Base-by-base conservation (phyloP, 768 basidiomycete genomes). In the Crepidotus variabilis region DNA sequence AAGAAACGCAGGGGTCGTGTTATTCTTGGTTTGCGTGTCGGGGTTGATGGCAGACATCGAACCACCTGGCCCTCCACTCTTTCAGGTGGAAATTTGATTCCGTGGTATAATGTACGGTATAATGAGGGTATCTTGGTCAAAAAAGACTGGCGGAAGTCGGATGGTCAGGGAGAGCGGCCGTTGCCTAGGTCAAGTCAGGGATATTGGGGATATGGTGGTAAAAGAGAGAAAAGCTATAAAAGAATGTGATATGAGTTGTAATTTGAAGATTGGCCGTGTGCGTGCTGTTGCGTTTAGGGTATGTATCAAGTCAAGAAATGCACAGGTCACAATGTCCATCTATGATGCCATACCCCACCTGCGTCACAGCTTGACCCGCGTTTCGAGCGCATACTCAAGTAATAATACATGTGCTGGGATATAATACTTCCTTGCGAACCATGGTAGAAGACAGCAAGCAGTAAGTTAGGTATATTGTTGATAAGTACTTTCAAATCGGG, bases 1-100 rank as follows among this genome's bases (percentile, higher is more conserved):
- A 51, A 84, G 47, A 65, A 89, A 90, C 2, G 82, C 76, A 48
- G 75, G 68, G 0, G 79, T 74, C 35, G 75, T 72, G 60, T 63
- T 72, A 55, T 61, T 69, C 36, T 67, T 62, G 6, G 52, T 34
- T 8, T 63, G 66, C 53, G 69, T 66, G 8, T 58, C 52, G 14
- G 72, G 61, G 48, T 66, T 58, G 53, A 71, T 66, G n/a, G 64
- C 57, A 14, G 69, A 67, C 67, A 71, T 69, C 24, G 22, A 34
- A 22, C 39, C 43, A 23, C 43, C 22, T 53, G 28, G 28, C 8
- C 28, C 28, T 28, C 28, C 28, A 28, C 28, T 43, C 13, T 11
- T 11, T 3, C 18, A 16, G 14, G 39, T 43, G 3, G 13, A 43
- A 43, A 20, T 4, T 16, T 43, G 39, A 4, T 5, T 16, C 5